Percentiles rank a stretch among this genome's conserved stretches.
phyloP scores from a whole-genome alignment of 2,329 filamentous ascomycete genomes.

The Chrysoporthe cubensis region DNA sequence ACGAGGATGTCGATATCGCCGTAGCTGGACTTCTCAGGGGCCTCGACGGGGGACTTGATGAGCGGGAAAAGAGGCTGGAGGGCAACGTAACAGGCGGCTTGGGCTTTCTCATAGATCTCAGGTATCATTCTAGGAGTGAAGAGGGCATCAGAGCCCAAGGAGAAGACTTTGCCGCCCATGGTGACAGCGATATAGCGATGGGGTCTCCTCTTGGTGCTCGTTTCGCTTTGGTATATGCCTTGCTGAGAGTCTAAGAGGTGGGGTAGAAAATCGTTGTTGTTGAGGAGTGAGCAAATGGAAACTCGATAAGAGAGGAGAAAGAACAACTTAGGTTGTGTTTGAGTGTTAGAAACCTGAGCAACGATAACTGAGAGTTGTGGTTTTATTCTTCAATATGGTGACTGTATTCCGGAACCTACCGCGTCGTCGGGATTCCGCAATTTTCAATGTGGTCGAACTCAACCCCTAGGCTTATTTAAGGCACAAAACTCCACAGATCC shows the following conservation, averaged over 20 bases:
- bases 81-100: slow-evolving; percentile 47
- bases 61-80: slow-evolving; percentile 56
- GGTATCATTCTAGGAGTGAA: slow-evolving; percentile 68
- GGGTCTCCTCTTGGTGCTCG: neutral
- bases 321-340: neutral
- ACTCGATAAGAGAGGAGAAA: neutral
- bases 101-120: slow-evolving; percentile 58
- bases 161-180: slow-evolving; percentile 72
- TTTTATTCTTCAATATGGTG: too few species aligned
- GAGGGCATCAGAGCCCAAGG: slow-evolving; percentile 50
- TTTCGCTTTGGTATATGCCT: too few species aligned
- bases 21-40: slow-evolving; percentile 67
- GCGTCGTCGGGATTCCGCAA: too few species aligned
- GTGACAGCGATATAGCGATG: neutral
- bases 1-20: slow-evolving; percentile 78
- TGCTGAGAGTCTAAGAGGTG: too few species aligned
- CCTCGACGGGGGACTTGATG: slow-evolving; percentile 67
- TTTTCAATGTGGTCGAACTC: too few species aligned
- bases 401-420: too few species aligned
- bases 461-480: too few species aligned
- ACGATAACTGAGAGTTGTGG: too few species aligned
- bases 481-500: too few species aligned
- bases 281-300: too few species aligned
- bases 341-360: neutral
- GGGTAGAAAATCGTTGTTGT: too few species aligned